Percentiles rank a stretch among this genome's conserved stretches.
These are phyloP conservation scores for Zasmidium cellare DNA, from an alignment of 2,329 filamentous ascomycete genomes.

Conservation along the genomic window DNA sequence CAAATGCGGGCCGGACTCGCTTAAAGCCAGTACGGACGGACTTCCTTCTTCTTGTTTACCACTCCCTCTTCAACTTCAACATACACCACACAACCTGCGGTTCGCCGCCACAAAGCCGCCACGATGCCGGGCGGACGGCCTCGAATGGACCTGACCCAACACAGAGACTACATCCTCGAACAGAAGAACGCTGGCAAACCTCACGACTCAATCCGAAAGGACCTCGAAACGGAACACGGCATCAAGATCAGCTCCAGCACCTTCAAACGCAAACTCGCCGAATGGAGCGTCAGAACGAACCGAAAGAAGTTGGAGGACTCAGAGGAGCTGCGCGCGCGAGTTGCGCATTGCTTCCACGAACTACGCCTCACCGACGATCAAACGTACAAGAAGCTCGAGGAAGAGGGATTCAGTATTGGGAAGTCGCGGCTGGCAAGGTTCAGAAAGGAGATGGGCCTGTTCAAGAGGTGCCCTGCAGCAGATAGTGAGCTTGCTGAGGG, in stretches of 20 bases:
- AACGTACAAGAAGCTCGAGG: neutral
- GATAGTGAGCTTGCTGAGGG: constrained; percentile 1
- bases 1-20: neutral
- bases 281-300: constrained; percentile 2
- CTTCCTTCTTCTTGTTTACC: neutral
- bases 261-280: neutral
- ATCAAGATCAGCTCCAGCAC: neutral
- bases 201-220: neutral
- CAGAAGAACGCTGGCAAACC: neutral
- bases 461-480: neutral
- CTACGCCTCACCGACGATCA: neutral
- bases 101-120: neutral
- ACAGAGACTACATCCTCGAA: neutral
- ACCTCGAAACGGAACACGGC: neutral
- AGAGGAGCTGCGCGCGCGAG: neutral
- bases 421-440: neutral
- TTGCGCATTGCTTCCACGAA: neutral
- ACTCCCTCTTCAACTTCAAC: neutral
- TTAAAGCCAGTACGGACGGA: neutral
- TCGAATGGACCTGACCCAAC: neutral
- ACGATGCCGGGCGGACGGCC: neutral
- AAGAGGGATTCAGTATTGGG: neutral
- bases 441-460: constrained; percentile 1
- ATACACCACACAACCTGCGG: neutral
- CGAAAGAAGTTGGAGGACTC: neutral